Evolutionary conservation across 2,329 filamentous ascomycete species (phyloP).

Genomic region (Dendrostoma leiphaemia): DNA sequence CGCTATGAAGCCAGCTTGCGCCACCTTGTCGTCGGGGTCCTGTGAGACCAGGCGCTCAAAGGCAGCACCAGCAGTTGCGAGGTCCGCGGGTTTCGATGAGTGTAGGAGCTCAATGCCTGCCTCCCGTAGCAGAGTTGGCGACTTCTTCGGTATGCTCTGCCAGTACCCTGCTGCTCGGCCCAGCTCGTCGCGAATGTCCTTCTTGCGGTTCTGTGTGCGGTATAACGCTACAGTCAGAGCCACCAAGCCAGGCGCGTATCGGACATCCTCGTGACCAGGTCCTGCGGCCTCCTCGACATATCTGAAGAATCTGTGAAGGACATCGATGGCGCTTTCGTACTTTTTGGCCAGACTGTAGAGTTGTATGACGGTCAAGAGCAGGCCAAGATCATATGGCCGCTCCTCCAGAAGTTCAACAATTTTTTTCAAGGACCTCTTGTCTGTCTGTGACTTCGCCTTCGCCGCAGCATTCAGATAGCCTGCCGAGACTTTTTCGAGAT

Average conservation of each 20-base stretch:
- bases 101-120: slow-evolving; percentile 81
- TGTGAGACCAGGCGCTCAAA: slow-evolving; percentile 70
- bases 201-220: slow-evolving; percentile 69
- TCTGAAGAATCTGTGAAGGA: slow-evolving; percentile 73
- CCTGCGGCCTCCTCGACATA: slow-evolving; percentile 63
- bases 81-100: slow-evolving; percentile 67
- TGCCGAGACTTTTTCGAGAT: slow-evolving; percentile 29
- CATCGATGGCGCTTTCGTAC: slow-evolving; percentile 67
- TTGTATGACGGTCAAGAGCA: slow-evolving; percentile 77
- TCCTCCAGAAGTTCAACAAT: slow-evolving; percentile 69
- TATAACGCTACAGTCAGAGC: slow-evolving; percentile 79
- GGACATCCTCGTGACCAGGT: slow-evolving; percentile 61
- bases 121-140: slow-evolving; percentile 64
- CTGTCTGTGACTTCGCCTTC: slow-evolving; percentile 59
- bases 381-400: slow-evolving; percentile 75
- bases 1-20: slow-evolving; percentile 82
- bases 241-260: slow-evolving; percentile 82
- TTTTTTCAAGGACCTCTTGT: slow-evolving; percentile 66
- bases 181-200: slow-evolving; percentile 70
- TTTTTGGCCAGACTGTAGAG: slow-evolving; percentile 74
- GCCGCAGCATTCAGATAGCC: slow-evolving; percentile 69
- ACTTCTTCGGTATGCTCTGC: slow-evolving; percentile 40
- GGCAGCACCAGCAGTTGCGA: slow-evolving; percentile 70
- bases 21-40: slow-evolving; percentile 65
- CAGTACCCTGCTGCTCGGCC: slow-evolving; percentile 80